Base-by-base conservation (phyloP, 495 filamentous ascomycete genomes). In the Penicillium odoratum region DNA sequence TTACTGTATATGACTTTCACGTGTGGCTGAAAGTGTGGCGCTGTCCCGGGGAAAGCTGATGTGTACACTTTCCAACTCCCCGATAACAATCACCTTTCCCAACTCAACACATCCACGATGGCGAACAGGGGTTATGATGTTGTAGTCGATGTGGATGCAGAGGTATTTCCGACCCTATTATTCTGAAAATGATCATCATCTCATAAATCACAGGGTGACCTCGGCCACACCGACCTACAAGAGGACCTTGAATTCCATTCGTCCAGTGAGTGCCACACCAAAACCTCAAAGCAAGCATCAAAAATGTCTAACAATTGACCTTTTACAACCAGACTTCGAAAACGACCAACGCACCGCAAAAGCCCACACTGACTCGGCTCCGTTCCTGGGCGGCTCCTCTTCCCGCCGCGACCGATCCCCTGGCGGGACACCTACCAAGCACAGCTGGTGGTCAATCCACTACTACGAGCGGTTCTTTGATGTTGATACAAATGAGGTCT, bases 391-490 rank as follows among this genome's bases (percentile, higher is more conserved):
- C 48, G 85, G 81, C 62, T 61, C 71, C 21, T 66, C 74, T 28
- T 75, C 74, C 28, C 70, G 73, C 57, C 75, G 74, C 53, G 74
- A 77, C 61, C 67, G 75, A 34, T 76, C 75, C 33, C 73, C 75
- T 58, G 71, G 73, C 48, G 76, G 76, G 47, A 71, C 73, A 31
- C 80, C 82, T 9, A 82, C 84, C 51, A 98, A 97, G 77, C 89
- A 89, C 59, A 91, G 84, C 78, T 89, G 97, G 62, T 98, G 94
- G 94, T 87, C 84, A 47, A 72, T 98, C 40, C 85, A 87, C 55
- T 98, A 96, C 81, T 98, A 98, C 78, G 86, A 92, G 53, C 95
- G 93, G 77, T 97, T 89, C 81, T 98, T 98, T 74, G 94, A 98
- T 64, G 93, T 98, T 54, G 93, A 98, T 72, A 98, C 94, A 40